Percentiles rank a stretch among this genome's conserved stretches.
These are phyloP conservation scores for Coemansia sp. DNA, from an alignment of 371 early-diverging fungal genomes.

Conservation along the genomic window DNA sequence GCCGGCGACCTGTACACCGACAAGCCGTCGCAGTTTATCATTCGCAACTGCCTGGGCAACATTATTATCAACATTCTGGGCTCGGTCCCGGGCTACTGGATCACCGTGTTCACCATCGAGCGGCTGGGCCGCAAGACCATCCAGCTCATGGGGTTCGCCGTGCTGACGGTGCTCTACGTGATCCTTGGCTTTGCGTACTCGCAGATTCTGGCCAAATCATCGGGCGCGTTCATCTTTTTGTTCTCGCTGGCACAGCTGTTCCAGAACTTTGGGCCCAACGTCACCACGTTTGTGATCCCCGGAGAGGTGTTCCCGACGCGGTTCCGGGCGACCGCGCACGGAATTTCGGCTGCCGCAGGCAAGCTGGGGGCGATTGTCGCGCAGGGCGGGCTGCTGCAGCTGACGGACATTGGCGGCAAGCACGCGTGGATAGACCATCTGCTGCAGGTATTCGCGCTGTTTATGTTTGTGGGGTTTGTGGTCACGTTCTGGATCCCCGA, in stretches of 20 bases:
- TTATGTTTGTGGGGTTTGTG: conserved; percentile 72
- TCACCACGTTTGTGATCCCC: conserved; percentile 86
- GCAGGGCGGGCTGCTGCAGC: conserved; percentile 70
- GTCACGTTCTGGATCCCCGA: conserved; percentile 73
- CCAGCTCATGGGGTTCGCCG: conserved; percentile 76
- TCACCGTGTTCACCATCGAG: conserved; percentile 77
- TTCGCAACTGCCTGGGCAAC: conserved; percentile 63
- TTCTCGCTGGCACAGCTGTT: conserved; percentile 82
- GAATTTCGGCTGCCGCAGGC: conserved; percentile 85
- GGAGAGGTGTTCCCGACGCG: conserved; percentile 89
- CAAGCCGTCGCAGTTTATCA: conserved; percentile 36
- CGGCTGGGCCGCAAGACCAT: conserved; percentile 77
- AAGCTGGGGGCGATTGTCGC: conserved; percentile 86
- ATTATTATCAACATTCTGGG: conserved; percentile 82
- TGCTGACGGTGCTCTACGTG: conserved; percentile 70
- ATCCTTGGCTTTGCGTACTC: conserved; percentile 72
- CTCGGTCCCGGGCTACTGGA: conserved; percentile 88
- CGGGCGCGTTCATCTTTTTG: conserved; percentile 66
- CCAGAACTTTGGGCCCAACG: conserved; percentile 91
- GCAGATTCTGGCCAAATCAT: conserved; percentile 56
- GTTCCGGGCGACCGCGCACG: conserved; percentile 82
- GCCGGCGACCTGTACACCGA: conserved; percentile 40
- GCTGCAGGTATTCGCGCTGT: conserved; percentile 72
- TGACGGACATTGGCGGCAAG: conserved; percentile 69
- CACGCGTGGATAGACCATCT: conserved; percentile 65